Base-by-base conservation (phyloP, 2,329 filamentous ascomycete species). In the Pyricularia pennisetigena region DNA sequence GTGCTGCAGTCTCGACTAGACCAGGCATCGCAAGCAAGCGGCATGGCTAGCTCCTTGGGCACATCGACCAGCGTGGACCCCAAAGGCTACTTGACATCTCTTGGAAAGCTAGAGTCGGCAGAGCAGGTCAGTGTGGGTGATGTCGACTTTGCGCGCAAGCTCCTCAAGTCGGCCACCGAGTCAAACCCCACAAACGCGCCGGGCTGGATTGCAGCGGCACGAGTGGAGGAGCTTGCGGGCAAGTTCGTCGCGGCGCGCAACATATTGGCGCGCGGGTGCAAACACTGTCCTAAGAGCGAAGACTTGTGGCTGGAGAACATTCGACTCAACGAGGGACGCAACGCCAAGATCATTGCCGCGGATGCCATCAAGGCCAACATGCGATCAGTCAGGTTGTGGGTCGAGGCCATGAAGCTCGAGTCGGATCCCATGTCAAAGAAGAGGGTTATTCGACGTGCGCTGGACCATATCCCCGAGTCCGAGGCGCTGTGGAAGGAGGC, bases 401-500 rank as follows among this genome's bases (percentile, higher is more conserved):
- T 97, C 6, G 94, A 97, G 76, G 96, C 95, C 0, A 97, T 97
- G 88, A 92, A 93, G 71, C 81, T 99, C 28, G 95, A 99, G 77
- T 88, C 88, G 8, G 90, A 97, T 65, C 81, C 88, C 0, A 86
- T 90, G 69, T 92, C 93, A 12, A 97, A 96, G 79, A 98, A 98
- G 80, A 89, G 93, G 75, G 95, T 99, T 8, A 88, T 97, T 41
- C 87, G 94, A 68, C 92, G 96, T 75, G 96, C 95, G 0, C 83
- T 99, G 63, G 92, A 98, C 74, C 90, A 97, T 74, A 91, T 97
- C 59, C 94, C 94, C 0, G 93, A 97, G 75, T 98, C 94, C 0
- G 95, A 98, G 65, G 90, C 92, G 61, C 85, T 99, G n/a, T 99
- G 95, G 95, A 99, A 98, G 76, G 93, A 96, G 76, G 90, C 94